A percentile compares a stretch with the other conserved stretches of the same genome.
Evolutionary conservation across 805 yeast species (phyloP).

Genomic region (Jamesozyma piceae): DNA sequence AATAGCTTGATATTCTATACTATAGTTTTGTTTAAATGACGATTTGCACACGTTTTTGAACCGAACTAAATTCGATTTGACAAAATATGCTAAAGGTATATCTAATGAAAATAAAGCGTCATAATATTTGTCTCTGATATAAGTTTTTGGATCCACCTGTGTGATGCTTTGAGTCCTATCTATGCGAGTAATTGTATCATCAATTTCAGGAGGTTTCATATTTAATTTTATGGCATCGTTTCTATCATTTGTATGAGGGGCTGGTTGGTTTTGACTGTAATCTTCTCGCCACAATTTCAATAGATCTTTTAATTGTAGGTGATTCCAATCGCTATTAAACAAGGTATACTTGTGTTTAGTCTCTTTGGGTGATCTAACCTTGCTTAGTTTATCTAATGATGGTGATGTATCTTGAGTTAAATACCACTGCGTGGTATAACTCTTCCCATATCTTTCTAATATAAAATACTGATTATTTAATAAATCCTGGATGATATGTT

Average conservation of each 20-base stretch:
- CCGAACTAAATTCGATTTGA: slow-evolving; percentile 43
- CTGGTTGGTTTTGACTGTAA: not conserved
- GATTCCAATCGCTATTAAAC: not conserved
- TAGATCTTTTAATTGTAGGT: not conserved
- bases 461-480: slow-evolving; percentile 3
- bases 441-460: slow-evolving; percentile 17
- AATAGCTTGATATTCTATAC: slow-evolving; percentile 13
- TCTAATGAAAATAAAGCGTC: slow-evolving; percentile 29
- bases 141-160: slow-evolving; percentile 18
- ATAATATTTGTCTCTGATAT: slow-evolving; percentile 29
- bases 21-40: slow-evolving; percentile 9
- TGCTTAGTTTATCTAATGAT: not conserved
- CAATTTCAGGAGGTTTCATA: slow-evolving; percentile 8
- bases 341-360: too few relatives aligned
- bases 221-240: not conserved
- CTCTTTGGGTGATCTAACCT: too few relatives aligned
- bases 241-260: not conserved
- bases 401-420: slow-evolving; percentile 7
- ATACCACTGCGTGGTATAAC: slow-evolving; percentile 12
- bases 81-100: slow-evolving; percentile 34
- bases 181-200: not conserved
- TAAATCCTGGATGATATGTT: slow-evolving; percentile 5
- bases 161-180: not conserved
- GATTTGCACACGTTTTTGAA: slow-evolving; percentile 36
- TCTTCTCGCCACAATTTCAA: not conserved